These are phyloP conservation scores for Fusarium sp. DNA, from an alignment of 2,329 filamentous ascomycete genomes.

Conservation along the genomic window DNA sequence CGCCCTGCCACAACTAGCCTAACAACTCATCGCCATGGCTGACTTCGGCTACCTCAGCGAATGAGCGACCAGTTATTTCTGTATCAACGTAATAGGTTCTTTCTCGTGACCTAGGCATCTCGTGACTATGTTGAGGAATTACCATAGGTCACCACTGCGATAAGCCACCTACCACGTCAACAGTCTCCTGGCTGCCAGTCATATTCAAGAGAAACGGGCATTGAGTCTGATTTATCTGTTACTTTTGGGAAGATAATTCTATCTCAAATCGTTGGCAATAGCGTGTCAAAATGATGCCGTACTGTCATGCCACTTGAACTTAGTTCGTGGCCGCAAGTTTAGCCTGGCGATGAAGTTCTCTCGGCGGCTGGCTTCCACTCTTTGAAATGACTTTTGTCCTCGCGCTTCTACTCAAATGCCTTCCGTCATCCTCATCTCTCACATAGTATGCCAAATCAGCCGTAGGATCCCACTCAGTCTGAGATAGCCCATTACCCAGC, in stretches of 20 bases:
- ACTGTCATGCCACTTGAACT: fast-evolving
- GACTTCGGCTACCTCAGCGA: not conserved
- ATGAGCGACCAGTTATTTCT: fast-evolving
- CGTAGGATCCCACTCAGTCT: constrained; percentile 26
- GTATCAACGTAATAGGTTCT: fast-evolving
- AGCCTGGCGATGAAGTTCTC: constrained; percentile 12
- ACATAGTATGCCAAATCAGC: constrained; percentile 29
- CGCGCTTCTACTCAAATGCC: not conserved
- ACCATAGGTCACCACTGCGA: fast-evolving
- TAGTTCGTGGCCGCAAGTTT: not conserved
- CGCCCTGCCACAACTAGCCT: not conserved
- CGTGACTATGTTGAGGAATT: fast-evolving
- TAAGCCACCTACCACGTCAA: fast-evolving
- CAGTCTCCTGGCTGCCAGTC: fast-evolving
- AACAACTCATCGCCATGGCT: not conserved
- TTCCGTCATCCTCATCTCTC: constrained; percentile 12
- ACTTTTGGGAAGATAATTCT: fast-evolving
- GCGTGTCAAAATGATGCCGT: not conserved
- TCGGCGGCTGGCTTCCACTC: constrained; percentile 1
- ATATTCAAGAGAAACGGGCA: fast-evolving
- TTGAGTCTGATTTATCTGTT: not conserved
- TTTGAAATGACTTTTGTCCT: constrained; percentile 7
- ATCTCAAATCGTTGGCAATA: fast-evolving
- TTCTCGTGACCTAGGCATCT: too few species aligned
- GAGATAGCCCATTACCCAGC: constrained; percentile 12